These are phyloP conservation scores for Neospermospora avenae DNA, from an alignment of 2,329 filamentous ascomycete genomes.

Conservation along the genomic window DNA sequence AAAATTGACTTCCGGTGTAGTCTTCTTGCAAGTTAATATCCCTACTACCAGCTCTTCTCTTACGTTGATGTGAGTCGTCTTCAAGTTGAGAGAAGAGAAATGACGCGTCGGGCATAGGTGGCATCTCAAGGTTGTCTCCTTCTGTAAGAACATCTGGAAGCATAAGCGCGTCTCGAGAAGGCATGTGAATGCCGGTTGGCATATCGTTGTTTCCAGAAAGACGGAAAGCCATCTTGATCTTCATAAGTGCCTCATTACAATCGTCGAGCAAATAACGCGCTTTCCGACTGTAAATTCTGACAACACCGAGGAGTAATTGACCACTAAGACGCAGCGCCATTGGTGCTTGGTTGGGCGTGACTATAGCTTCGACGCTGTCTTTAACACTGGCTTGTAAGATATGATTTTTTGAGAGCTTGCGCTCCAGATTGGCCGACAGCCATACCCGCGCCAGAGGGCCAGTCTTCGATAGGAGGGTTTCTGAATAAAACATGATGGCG, in stretches of 20 bases:
- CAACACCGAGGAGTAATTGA: slow-evolving; percentile 90
- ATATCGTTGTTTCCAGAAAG: slow-evolving; percentile 94
- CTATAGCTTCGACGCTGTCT: slow-evolving; percentile 92
- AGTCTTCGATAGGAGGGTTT: slow-evolving; percentile 92
- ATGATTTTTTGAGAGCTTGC: slow-evolving; percentile 96
- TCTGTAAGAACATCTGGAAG: slow-evolving; percentile 92
- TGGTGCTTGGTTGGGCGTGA: slow-evolving; percentile 86
- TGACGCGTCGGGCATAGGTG: slow-evolving; percentile 85
- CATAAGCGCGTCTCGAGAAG: slow-evolving; percentile 81
- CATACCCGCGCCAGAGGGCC: slow-evolving; percentile 96
- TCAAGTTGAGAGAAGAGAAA: slow-evolving; percentile 77
- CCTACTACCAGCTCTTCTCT: slow-evolving; percentile 55
- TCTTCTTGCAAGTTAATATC: slow-evolving; percentile 69
- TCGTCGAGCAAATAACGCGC: slow-evolving; percentile 94
- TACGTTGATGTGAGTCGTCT: slow-evolving; percentile 55
- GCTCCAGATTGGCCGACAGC: slow-evolving; percentile 96
- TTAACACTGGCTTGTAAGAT: slow-evolving; percentile 93
- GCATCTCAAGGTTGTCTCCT: slow-evolving; percentile 71
- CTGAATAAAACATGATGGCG: slow-evolving; percentile 89
- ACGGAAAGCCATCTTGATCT: slow-evolving; percentile 98
- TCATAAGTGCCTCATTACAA: slow-evolving; percentile 94
- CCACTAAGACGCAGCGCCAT: slow-evolving; percentile 93
- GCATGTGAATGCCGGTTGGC: slow-evolving; percentile 74
- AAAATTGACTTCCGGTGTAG: slow-evolving; percentile 73
- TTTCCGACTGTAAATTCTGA: slow-evolving; percentile 96